A percentile compares a stretch with the other conserved stretches of the same genome.
Conservation (phyloP, 495 filamentous ascomycete species). For the Lophium mytilinum region DNA sequence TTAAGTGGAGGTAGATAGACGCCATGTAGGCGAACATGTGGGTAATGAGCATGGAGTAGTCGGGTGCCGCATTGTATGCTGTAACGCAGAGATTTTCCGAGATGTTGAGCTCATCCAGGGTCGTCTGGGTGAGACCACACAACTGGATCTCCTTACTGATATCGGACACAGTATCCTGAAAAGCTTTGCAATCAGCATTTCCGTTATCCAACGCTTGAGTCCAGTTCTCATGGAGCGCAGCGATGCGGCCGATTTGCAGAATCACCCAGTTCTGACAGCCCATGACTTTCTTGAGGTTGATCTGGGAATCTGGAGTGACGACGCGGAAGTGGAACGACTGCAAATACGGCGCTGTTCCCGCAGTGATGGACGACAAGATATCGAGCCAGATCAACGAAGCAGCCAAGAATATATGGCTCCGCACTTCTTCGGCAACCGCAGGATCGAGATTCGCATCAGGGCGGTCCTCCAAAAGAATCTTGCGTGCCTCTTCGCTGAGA, state of each 20-base stretch:
- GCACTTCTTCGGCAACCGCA: neutral
- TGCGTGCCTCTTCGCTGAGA: no score
- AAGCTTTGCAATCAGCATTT: no score
- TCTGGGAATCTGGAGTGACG: neutral
- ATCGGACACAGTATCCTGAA: no score
- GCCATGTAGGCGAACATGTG: neutral
- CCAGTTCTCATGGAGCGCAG: neutral
- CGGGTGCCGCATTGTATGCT: no score
- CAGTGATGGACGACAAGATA: neutral
- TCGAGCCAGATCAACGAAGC: neutral
- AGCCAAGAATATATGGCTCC: neutral
- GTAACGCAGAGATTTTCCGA: no score
- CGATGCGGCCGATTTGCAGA: neutral
- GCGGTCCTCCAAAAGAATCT: no score
- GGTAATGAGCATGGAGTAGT: neutral
- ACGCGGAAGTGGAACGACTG: neutral
- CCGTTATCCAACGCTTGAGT: neutral
- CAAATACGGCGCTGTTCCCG: neutral
- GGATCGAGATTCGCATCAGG: no score
- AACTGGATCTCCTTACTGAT: no score
- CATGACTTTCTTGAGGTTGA: neutral
- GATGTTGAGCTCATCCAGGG: no score
- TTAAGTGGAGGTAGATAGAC: neutral
- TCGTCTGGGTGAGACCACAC: no score
- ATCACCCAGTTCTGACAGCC: neutral